Base-by-base conservation (phyloP, 345 rosid species). In the Psidium friedrichsthalianum region DNA sequence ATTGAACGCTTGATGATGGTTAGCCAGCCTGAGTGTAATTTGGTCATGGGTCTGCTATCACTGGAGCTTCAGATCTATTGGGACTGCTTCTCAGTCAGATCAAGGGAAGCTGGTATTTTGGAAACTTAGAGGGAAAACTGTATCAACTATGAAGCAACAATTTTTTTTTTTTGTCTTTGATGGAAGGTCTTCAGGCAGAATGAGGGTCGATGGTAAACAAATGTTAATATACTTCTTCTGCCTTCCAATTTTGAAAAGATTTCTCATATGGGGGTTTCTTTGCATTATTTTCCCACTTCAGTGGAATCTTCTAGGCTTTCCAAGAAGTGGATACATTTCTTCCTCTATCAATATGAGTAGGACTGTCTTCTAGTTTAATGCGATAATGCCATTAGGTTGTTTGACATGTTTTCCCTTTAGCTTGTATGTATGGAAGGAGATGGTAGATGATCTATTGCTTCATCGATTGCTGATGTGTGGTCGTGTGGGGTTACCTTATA, bases 401-500 rank as follows among this genome's bases (percentile, higher is more conserved):
- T 69, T 32, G 78, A 36, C 78, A 69, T 69, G 78, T 69, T 69
- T 69, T 8, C 44, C 78, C 47, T 69, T 32, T 32, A 32, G 78
- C 78, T 69, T 32, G 78, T 69, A 69, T 69, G 78, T 69, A 44
- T 32, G 78, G 47, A 69, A 69, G 24, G 24, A 69, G 44, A 40
- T 69, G 78, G 47, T 69, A 20, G 78, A 69, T 69, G 78, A 69
- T 69, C 78, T 32, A 69, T 69, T 69, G 18, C 78, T 69, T 69
- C 32, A 69, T 69, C 95, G 99, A 95, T 93, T 89, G 99, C 99
- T 18, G 99, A 96, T 90, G 99, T 97, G 55, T 97, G 99, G 99
- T 96, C 99, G 1, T 96, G 99, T 36, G 99, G 99, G 61, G 99
- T 97, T 82, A 96, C 98, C 51, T 90, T 97, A 87, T 97, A 94